Percentiles rank a stretch among this genome's conserved stretches.
Conservation (phyloP, 2,329 filamentous ascomycete species). For the Neophaeococcomyces mojaviensis region DNA sequence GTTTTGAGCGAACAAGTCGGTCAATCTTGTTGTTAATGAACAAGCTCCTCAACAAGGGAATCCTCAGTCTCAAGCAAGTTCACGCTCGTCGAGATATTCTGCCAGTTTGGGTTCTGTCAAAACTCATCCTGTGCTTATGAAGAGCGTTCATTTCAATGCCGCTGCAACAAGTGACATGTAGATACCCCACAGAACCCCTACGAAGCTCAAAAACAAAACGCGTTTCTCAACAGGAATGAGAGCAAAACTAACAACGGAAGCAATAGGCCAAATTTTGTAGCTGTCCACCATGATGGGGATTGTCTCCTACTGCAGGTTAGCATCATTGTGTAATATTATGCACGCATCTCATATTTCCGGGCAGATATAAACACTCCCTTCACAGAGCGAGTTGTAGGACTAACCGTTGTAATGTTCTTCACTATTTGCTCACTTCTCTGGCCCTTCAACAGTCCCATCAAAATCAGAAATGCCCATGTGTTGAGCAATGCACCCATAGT, state of each 20-base stretch:
- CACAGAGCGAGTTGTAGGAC: background rate
- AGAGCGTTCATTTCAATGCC: background rate
- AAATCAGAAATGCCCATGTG: conserved; percentile 49
- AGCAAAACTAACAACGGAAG: conserved; percentile 32
- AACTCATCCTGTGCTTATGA: too few relatives aligned
- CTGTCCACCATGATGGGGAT: conserved; percentile 29
- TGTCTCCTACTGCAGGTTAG: conserved; percentile 12
- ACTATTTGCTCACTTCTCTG: conserved; percentile 27
- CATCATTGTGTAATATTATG: background rate
- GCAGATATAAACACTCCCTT: too few relatives aligned
- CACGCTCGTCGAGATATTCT: too few relatives aligned
- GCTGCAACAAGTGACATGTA: conserved; percentile 28
- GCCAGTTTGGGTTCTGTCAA: too few relatives aligned
- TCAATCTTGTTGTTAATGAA: too few relatives aligned
- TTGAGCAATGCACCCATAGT: conserved; percentile 50
- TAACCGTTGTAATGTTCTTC: conserved; percentile 29
- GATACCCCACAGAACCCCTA: conserved; percentile 32
- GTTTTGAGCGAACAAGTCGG: too few relatives aligned
- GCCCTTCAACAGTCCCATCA: conserved; percentile 45
- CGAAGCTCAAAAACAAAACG: conserved; percentile 29
- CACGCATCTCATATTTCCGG: background rate
- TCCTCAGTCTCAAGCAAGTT: too few relatives aligned
- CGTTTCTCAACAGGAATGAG: conserved; percentile 31
- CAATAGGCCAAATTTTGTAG: conserved; percentile 34
- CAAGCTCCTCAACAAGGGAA: too few relatives aligned